Evolutionary conservation across 495 filamentous ascomycete species (phyloP).

Genomic region (Tuber aestivum): DNA sequence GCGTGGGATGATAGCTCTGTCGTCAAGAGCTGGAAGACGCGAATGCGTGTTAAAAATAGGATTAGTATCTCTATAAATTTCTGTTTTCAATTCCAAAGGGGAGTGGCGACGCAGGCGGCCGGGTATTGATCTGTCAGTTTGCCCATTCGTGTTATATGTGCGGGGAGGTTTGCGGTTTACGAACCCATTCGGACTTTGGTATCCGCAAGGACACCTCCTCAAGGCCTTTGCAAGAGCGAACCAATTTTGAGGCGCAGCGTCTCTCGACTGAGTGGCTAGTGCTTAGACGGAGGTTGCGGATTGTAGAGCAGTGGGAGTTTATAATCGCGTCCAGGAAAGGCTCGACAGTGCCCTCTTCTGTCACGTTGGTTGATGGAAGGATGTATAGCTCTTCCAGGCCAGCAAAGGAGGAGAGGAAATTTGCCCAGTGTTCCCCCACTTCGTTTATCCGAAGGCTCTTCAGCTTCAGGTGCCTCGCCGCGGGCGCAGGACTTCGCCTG

Average conservation of each 20-base stretch:
- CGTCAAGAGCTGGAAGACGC: constrained; percentile 21
- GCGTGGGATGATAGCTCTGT: constrained; percentile 8
- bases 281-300: constrained; percentile 19
- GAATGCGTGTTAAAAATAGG: constrained; percentile 21
- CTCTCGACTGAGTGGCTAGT: constrained; percentile 20
- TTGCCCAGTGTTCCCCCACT: constrained; percentile 20
- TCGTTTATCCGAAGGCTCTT: constrained; percentile 34
- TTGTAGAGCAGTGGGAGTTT: constrained; percentile 16
- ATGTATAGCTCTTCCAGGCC: constrained; percentile 30
- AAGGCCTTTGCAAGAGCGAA: constrained; percentile 17
- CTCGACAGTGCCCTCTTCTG: constrained; percentile 10
- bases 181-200: constrained; percentile 29
- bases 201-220: constrained; percentile 32
- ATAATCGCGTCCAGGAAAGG: constrained; percentile 21
- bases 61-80: constrained; percentile 26
- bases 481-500: neutral
- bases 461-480: constrained; percentile 3
- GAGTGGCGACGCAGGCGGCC: neutral
- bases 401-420: constrained; percentile 23
- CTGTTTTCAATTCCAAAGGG: constrained; percentile 6
- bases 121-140: neutral
- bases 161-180: neutral
- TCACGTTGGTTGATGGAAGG: constrained; percentile 15
- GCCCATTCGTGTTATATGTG: neutral
- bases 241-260: constrained; percentile 17